Conservation (phyloP, 495 filamentous ascomycete genomes). For the Aspergillus steynii region DNA sequence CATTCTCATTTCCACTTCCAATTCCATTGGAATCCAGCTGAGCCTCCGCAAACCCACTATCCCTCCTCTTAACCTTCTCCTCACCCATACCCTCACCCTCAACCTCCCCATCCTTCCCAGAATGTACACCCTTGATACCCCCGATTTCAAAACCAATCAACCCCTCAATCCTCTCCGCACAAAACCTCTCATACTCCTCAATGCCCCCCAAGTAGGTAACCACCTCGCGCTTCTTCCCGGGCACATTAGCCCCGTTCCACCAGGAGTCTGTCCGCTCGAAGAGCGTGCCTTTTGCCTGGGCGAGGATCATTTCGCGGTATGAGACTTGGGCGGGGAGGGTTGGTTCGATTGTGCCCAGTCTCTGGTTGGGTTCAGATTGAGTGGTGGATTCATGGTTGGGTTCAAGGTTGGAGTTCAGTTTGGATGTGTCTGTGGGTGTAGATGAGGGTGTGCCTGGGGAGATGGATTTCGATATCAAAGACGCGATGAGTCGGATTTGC, state of each 20-base stretch:
- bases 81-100: neutral
- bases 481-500: slow-evolving; percentile 26
- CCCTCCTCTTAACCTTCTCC: too few relatives aligned
- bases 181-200: slow-evolving; percentile 15
- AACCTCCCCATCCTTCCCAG: too few relatives aligned
- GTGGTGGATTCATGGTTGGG: neutral
- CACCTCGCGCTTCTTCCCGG: slow-evolving; percentile 45
- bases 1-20: neutral
- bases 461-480: too few relatives aligned
- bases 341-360: slow-evolving; percentile 43
- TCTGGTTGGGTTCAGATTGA: slow-evolving; percentile 22
- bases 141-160: neutral
- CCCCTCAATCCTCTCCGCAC: neutral
- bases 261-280: slow-evolving; percentile 40
- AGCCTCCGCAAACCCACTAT: neutral
- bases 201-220: slow-evolving; percentile 38
- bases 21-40: too few relatives aligned
- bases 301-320: slow-evolving; percentile 43
- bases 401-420: too few relatives aligned
- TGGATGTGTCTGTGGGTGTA: too few relatives aligned
- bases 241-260: slow-evolving; percentile 44
- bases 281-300: slow-evolving; percentile 43
- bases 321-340: slow-evolving; percentile 42
- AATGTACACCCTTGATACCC: neutral
- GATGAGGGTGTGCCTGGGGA: too few relatives aligned